phyloP scores from a whole-genome alignment of 371 early-diverging fungal genomes.

The Smittium mucronatum region DNA sequence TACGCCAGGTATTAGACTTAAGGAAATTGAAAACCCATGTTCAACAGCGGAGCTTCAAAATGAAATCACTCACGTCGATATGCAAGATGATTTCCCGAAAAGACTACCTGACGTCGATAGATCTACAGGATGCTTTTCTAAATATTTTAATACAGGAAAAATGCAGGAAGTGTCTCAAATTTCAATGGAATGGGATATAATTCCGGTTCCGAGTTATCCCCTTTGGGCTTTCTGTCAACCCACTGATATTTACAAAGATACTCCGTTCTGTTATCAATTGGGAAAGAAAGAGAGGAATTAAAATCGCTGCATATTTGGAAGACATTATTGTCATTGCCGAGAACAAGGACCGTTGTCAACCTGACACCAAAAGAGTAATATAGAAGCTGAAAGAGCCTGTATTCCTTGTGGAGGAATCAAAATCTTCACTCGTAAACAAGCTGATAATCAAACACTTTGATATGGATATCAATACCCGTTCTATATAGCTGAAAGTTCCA shows the following conservation, averaged over 20 bases:
- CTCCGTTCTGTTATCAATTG: slow-evolving; percentile 28
- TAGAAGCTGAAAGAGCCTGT: slow-evolving; percentile 20
- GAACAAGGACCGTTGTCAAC: background rate
- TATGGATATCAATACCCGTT: slow-evolving; percentile 26
- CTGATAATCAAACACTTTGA: slow-evolving; percentile 30
- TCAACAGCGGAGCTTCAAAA: slow-evolving; percentile 17
- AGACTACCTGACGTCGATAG: slow-evolving; percentile 25
- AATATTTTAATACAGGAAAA: slow-evolving; percentile 27
- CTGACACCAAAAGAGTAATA: slow-evolving; percentile 16
- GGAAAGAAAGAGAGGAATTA: slow-evolving; percentile 21
- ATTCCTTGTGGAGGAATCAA: slow-evolving; percentile 21
- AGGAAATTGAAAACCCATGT: slow-evolving; percentile 24
- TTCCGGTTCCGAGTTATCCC: slow-evolving; percentile 35
- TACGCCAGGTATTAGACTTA: slow-evolving; percentile 24
- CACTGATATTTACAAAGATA: slow-evolving; percentile 33
- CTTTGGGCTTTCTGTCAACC: slow-evolving; percentile 35
- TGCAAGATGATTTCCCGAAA: slow-evolving; percentile 17
- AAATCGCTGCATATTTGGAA: slow-evolving; percentile 30
- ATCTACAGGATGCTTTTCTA: slow-evolving; percentile 29
- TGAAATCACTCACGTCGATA: slow-evolving; percentile 25
- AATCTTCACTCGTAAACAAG: slow-evolving; percentile 23
- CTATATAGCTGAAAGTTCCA: background rate
- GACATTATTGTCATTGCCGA: slow-evolving; percentile 22
- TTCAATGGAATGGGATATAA: slow-evolving; percentile 30
- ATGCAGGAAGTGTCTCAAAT: slow-evolving; percentile 29